These are phyloP conservation scores for Ascochyta rabiei DNA, from an alignment of 2,329 filamentous ascomycete genomes.

Conservation along the genomic window DNA sequence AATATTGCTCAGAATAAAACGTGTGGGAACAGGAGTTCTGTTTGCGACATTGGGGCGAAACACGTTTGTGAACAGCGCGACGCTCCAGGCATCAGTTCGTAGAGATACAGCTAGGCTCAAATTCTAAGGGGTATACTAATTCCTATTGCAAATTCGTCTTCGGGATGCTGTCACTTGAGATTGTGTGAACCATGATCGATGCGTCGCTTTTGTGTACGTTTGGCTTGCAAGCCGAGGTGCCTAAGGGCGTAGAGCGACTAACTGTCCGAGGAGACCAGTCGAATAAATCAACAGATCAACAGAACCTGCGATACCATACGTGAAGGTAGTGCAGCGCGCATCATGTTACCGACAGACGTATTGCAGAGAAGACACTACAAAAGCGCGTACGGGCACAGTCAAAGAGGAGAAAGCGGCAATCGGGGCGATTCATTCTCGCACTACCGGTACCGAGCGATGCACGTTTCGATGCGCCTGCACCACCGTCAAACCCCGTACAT, in stretches of 20 bases:
- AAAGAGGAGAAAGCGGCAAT: neutral
- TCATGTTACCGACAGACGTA: neutral
- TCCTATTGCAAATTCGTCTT: neutral
- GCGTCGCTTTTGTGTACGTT: neutral
- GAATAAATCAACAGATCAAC: too few relatives aligned
- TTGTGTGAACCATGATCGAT: neutral
- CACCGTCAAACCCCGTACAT: neutral
- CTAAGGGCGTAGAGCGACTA: too few relatives aligned
- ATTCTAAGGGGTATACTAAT: neutral
- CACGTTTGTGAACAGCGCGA: slow-evolving; percentile 2
- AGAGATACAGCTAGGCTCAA: neutral
- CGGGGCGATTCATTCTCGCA: neutral
- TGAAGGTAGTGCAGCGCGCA: too few relatives aligned
- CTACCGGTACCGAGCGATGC: neutral
- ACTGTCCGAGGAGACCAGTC: too few relatives aligned
- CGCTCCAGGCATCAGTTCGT: neutral
- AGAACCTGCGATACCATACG: too few relatives aligned
- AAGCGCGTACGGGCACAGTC: neutral
- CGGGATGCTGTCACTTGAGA: neutral
- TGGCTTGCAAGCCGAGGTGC: too few relatives aligned
- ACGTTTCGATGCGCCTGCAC: slow-evolving; percentile 10
- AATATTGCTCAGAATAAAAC: slow-evolving; percentile 6
- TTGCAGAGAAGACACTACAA: neutral
- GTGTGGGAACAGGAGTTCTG: slow-evolving; percentile 10
- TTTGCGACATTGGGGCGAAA: slow-evolving; percentile 14